These are phyloP conservation scores for Phialophora expanda DNA, from an alignment of 2,329 filamentous ascomycete genomes.

Conservation along the genomic window DNA sequence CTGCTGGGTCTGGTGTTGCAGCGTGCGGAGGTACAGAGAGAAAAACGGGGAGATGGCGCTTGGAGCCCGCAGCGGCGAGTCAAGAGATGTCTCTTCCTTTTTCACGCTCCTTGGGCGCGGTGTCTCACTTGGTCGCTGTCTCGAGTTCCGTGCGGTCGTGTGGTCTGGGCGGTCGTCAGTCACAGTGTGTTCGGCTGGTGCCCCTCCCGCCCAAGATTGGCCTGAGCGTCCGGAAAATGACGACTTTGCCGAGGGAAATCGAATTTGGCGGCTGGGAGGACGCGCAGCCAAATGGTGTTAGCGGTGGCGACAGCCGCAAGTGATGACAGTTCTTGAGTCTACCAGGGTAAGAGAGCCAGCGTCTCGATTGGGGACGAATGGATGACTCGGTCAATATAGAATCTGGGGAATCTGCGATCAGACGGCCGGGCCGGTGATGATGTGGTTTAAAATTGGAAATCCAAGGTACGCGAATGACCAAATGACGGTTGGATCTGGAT, in stretches of 20 bases:
- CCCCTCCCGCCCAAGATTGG: slow-evolving; percentile 10
- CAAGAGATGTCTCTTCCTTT: slow-evolving; percentile 12
- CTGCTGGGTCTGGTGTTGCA: slow-evolving; percentile 2
- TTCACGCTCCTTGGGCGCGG: slow-evolving; percentile 3
- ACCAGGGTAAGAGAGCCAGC: neutral
- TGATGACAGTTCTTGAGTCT: slow-evolving; percentile 10
- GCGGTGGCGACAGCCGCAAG: slow-evolving; percentile 17
- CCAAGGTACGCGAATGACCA: slow-evolving; percentile 8
- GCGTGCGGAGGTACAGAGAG: slow-evolving; percentile 21
- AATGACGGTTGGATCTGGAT: slow-evolving; percentile 12
- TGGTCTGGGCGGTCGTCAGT: neutral
- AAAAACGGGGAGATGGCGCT: slow-evolving; percentile 25
- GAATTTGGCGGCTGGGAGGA: slow-evolving; percentile 3
- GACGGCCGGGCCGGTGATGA: slow-evolving; percentile 14
- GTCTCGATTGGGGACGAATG: slow-evolving; percentile 6
- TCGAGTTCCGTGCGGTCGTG: neutral
- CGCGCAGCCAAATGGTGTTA: slow-evolving; percentile 13
- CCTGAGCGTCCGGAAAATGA: slow-evolving; percentile 16
- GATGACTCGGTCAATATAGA: slow-evolving; percentile 17
- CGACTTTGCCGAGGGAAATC: slow-evolving; percentile 8
- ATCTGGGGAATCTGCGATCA: slow-evolving; percentile 22
- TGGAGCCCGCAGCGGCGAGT: slow-evolving; percentile 30
- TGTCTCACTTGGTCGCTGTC: slow-evolving; percentile 10
- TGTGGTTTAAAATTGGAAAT: slow-evolving; percentile 19
- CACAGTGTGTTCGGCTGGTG: slow-evolving; percentile 2